Base-by-base conservation (phyloP, 306 rosid species). In the Purshia tridentata region DNA sequence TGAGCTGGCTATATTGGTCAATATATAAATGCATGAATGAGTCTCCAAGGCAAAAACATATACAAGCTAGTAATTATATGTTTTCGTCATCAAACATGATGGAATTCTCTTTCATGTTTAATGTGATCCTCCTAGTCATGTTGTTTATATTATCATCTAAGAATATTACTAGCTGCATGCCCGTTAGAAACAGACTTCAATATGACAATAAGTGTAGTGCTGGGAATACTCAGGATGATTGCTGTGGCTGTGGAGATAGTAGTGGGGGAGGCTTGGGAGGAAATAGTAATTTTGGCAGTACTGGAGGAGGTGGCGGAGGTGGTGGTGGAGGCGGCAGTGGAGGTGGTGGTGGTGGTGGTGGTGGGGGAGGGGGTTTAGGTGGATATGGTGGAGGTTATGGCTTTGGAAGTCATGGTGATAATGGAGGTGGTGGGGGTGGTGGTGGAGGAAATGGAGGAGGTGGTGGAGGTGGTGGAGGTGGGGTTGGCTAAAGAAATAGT, bases 41-140 rank as follows among this genome's bases (percentile, higher is more conserved):
- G 16, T 29, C 20, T 9, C 14, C 45, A 5, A 29, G 35, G 44
- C 29, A 49, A 16, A 1, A 47, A 48, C 57, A 8, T 12, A 4
- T 6, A 5, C 0, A 16, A 4, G 18, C 2, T 12, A 15, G 9
- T 50, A 23, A 23, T 50, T 9, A 55, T 29, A 29, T 29, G 22
- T 39, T 66, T 67, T 29, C 29, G 35, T 29, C 14, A 50, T 14
- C 72, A 70, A 59, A 40, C 9, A 73, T 61, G 77, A 61, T 48
- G 77, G 10, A 35, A 59, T 41, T 39, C 48, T 73, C 42, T 49
- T 73, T 63, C 69, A 13, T 62, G 14, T 37, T 61, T 23, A 12
- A 14, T 29, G 72, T 62, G 18, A 9, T 61, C 48, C 42, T 49
- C 50, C 41, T 73, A 18, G 15, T 52, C 18, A 8, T 73, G 69